phyloP scores from a whole-genome alignment of 805 yeast species.

The Myxozyma lipomycoides region DNA sequence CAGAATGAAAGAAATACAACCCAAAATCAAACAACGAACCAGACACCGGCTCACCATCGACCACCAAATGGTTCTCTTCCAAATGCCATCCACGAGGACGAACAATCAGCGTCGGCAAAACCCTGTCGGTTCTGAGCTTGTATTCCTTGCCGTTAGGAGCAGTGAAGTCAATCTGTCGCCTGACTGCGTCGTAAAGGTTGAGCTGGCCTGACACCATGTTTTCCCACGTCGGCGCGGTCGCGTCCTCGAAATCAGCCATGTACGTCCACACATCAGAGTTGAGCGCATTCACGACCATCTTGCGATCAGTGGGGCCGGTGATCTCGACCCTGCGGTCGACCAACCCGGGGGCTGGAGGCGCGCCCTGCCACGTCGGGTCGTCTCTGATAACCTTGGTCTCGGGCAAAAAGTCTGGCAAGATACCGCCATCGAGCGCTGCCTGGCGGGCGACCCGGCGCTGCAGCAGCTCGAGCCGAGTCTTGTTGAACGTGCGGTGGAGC shows the following conservation, averaged over 20 bases:
- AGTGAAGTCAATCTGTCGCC: slow-evolving; percentile 47
- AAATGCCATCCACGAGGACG: slow-evolving; percentile 72
- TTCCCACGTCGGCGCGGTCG: slow-evolving; percentile 67
- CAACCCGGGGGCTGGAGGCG: slow-evolving; percentile 63
- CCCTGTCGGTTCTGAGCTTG: slow-evolving; percentile 51
- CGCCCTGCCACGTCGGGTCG: slow-evolving; percentile 68
- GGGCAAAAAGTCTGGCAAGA: slow-evolving; percentile 64
- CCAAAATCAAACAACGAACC: slow-evolving; percentile 70
- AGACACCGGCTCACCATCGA: slow-evolving; percentile 64
- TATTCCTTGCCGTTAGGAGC: slow-evolving; percentile 41
- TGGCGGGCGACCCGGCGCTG: slow-evolving; percentile 55
- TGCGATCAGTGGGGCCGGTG: slow-evolving; percentile 72
- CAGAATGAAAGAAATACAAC: slow-evolving; percentile 65
- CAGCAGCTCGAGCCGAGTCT: slow-evolving; percentile 52
- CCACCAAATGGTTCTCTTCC: slow-evolving; percentile 58
- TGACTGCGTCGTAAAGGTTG: slow-evolving; percentile 64
- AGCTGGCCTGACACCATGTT: slow-evolving; percentile 67
- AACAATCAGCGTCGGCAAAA: slow-evolving; percentile 52
- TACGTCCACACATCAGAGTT: slow-evolving; percentile 66
- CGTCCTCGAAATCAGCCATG: slow-evolving; percentile 75
- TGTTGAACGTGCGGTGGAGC: slow-evolving; percentile 60
- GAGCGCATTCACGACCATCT: slow-evolving; percentile 71
- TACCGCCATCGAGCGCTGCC: slow-evolving; percentile 55
- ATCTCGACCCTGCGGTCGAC: slow-evolving; percentile 70
- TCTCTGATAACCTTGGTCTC: slow-evolving; percentile 60